phyloP scores from a whole-genome alignment of 495 filamentous ascomycete genomes.

The Penicillium canescens region DNA sequence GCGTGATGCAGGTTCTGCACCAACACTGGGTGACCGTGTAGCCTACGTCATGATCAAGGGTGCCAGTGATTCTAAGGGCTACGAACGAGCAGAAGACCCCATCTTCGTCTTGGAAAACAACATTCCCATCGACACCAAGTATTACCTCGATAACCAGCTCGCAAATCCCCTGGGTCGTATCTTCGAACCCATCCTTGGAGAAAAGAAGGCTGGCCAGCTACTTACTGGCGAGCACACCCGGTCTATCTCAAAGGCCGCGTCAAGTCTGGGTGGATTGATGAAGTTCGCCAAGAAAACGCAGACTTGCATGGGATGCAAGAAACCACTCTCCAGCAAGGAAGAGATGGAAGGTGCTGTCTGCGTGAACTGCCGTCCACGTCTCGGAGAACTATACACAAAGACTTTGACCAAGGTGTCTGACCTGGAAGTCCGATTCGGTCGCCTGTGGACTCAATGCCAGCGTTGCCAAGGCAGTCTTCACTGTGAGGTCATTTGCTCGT shows the following conservation, averaged over 20 bases:
- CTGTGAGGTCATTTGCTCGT: slow-evolving; percentile 95
- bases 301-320: slow-evolving; percentile 99
- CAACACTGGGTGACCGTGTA: slow-evolving; percentile 92
- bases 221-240: slow-evolving; percentile 91
- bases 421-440: slow-evolving; percentile 86
- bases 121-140: slow-evolving; percentile 95
- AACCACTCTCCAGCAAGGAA: slow-evolving; percentile 76
- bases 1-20: slow-evolving; percentile 91
- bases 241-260: slow-evolving; percentile 84
- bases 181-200: slow-evolving; percentile 95
- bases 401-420: slow-evolving; percentile 83
- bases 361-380: slow-evolving; percentile 74
- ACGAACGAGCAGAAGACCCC: slow-evolving; percentile 94
- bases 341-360: slow-evolving; percentile 88
- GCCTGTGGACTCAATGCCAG: slow-evolving; percentile 98
- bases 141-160: slow-evolving; percentile 98
- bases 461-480: slow-evolving; percentile 97
- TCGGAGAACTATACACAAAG: slow-evolving; percentile 93
- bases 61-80: slow-evolving; percentile 82
- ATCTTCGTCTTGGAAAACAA: slow-evolving; percentile 98
- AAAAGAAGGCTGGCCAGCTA: slow-evolving; percentile 81
- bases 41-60: slow-evolving; percentile 98
- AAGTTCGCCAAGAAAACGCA: slow-evolving; percentile 96
- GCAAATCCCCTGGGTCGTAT: slow-evolving; percentile 91
- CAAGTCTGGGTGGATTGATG: slow-evolving; percentile 90